Evolutionary conservation across 768 basidiomycete genomes (phyloP).

Genomic region (Boletus bicolor): DNA sequence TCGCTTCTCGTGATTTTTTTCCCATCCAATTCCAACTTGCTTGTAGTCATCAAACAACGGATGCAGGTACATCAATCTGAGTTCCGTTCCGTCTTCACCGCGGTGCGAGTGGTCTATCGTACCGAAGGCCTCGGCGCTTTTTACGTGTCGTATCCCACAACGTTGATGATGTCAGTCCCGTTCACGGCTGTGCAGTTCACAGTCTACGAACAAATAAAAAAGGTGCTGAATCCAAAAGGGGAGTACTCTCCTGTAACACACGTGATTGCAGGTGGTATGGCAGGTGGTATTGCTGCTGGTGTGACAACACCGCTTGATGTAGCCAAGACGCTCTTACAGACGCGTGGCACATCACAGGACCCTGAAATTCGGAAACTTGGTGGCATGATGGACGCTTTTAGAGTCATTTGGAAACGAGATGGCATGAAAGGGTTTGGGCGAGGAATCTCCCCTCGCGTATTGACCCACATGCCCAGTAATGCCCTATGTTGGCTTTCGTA

Average conservation of each 20-base stretch:
- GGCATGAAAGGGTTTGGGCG: constrained; percentile 83
- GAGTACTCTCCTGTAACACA: constrained; percentile 93
- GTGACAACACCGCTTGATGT: constrained; percentile 97
- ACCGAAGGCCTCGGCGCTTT: constrained; percentile 88
- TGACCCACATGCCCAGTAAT: constrained; percentile 96
- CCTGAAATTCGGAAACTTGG: constrained; percentile 76
- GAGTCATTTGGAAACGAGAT: constrained; percentile 83
- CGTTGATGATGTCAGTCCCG: constrained; percentile 92
- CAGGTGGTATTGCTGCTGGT: constrained; percentile 92
- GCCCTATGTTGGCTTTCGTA: constrained; percentile 97
- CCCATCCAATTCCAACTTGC: constrained; percentile 15
- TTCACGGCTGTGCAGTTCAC: constrained; percentile 99
- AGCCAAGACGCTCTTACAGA: constrained; percentile 95
- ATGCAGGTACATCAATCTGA: constrained; percentile 97
- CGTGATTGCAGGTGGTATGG: constrained; percentile 86
- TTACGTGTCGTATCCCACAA: constrained; percentile 98
- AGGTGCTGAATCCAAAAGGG: constrained; percentile 76
- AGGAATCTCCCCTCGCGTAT: constrained; percentile 85
- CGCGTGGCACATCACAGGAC: constrained; percentile 86
- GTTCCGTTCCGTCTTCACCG: constrained; percentile 83
- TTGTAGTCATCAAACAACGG: constrained; percentile 94
- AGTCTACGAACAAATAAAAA: constrained; percentile 92
- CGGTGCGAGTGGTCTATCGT: constrained; percentile 79
- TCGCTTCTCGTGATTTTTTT: constrained; percentile 1
- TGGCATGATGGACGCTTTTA: constrained; percentile 85